Evolutionary conservation across 345 rosid species (phyloP).

Genomic region (Reutealis trisperma): DNA sequence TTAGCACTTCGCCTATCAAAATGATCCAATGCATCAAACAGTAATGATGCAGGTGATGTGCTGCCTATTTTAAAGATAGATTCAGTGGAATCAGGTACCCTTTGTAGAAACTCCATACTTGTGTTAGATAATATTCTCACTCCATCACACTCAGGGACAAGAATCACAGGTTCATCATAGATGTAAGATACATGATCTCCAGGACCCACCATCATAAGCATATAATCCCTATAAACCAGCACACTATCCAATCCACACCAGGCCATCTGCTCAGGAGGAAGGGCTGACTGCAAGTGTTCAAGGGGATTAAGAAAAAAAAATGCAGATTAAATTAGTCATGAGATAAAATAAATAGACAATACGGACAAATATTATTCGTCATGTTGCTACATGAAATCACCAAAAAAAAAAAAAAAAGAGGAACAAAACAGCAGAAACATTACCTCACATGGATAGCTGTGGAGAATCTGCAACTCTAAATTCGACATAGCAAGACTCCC

Average conservation of each 20-base stretch:
- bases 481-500: conserved; percentile 74
- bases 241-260: conserved; percentile 99
- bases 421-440: not conserved
- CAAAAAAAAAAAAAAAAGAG: too few relatives aligned
- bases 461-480: conserved; percentile 48
- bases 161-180: conserved; percentile 83
- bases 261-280: conserved; percentile 94
- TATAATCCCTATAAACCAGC: conserved; percentile 91
- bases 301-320: not conserved
- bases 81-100: conserved; percentile 95
- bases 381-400: too few relatives aligned
- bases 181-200: conserved; percentile 79
- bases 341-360: not conserved
- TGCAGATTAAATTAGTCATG: not conserved
- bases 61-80: conserved; percentile 96
- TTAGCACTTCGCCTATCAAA: conserved; percentile 94
- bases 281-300: conserved; percentile 61
- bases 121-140: conserved; percentile 90
- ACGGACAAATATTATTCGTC: not conserved
- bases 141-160: conserved; percentile 96
- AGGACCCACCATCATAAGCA: conserved; percentile 95
- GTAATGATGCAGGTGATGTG: conserved; percentile 88
- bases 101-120: conserved; percentile 85
- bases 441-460: conserved; percentile 80
- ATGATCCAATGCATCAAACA: conserved; percentile 95